These are phyloP conservation scores for Aspergillus pseudoglaucus DNA, from an alignment of 2,329 filamentous ascomycete genomes.

Conservation along the genomic window DNA sequence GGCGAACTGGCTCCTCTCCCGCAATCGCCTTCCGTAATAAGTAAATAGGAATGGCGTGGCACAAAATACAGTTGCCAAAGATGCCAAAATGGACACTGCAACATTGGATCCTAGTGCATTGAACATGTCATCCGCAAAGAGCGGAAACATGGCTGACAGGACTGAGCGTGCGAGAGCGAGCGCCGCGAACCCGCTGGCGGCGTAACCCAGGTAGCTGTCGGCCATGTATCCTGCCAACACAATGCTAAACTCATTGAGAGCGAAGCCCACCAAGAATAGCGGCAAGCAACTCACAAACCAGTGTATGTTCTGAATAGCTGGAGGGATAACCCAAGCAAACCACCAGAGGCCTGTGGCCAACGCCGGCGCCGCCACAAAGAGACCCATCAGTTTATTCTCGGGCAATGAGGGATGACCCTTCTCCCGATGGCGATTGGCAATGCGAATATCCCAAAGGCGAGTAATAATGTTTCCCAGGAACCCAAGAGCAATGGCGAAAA, in stretches of 20 bases:
- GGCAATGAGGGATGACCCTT: slow-evolving; percentile 23
- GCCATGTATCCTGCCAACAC: slow-evolving; percentile 38
- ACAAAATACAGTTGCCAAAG: slow-evolving; percentile 35
- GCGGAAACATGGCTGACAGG: slow-evolving; percentile 32
- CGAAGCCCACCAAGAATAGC: slow-evolving; percentile 40
- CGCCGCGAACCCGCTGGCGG: slow-evolving; percentile 38
- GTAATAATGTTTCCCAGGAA: slow-evolving; percentile 35
- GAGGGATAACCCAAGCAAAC: slow-evolving; percentile 44
- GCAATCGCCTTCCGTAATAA: slow-evolving; percentile 26
- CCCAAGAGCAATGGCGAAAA: slow-evolving; percentile 35
- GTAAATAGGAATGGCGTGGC: slow-evolving; percentile 26
- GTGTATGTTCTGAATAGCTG: slow-evolving; percentile 22
- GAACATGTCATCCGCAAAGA: slow-evolving; percentile 37
- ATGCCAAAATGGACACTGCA: slow-evolving; percentile 33
- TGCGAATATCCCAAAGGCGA: slow-evolving; percentile 35
- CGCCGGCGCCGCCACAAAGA: slow-evolving; percentile 39
- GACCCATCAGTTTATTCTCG: slow-evolving; percentile 45
- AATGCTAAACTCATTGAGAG: slow-evolving; percentile 40
- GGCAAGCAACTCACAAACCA: slow-evolving; percentile 36
- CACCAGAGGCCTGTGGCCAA: slow-evolving; percentile 41
- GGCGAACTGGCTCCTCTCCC: slow-evolving; percentile 30
- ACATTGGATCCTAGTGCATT: slow-evolving; percentile 29
- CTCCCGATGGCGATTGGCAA: slow-evolving; percentile 20
- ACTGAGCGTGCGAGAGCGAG: slow-evolving; percentile 34
- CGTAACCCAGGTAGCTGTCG: slow-evolving; percentile 40